These are phyloP conservation scores for Salix viminalis DNA, from an alignment of 345 rosid genomes.

Conservation along the genomic window DNA sequence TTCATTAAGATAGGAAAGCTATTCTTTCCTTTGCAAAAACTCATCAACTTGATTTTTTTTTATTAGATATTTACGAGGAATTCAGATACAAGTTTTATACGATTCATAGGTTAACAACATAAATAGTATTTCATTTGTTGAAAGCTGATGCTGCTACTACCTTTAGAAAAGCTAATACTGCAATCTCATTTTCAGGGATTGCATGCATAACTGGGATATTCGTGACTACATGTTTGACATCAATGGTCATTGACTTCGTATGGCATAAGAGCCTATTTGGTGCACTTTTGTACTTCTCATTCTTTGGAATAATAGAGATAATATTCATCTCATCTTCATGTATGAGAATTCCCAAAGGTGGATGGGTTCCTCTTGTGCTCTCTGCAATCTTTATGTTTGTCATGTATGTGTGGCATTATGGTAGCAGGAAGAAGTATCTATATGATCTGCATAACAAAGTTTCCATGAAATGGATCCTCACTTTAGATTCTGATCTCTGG, in stretches of 20 bases:
- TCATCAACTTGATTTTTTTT: too few species aligned
- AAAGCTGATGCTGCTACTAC: constrained; percentile 8
- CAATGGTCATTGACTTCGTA: constrained; percentile 67
- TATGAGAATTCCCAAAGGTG: constrained; percentile 66
- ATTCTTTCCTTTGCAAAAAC: too few species aligned
- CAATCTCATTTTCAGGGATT: constrained; percentile 51
- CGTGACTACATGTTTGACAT: constrained; percentile 66
- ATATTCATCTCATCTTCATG: constrained; percentile 55
- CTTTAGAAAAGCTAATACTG: background rate
- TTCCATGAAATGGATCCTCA: constrained; percentile 72
- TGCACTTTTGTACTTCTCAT: constrained; percentile 46
- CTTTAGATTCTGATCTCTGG: constrained; percentile 84
- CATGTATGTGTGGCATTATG: constrained; percentile 81
- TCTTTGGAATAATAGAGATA: constrained; percentile 70
- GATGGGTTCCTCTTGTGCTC: constrained; percentile 75
- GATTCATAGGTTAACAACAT: background rate
- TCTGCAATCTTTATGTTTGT: constrained; percentile 42
- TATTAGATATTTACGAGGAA: too few species aligned
- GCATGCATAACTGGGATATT: constrained; percentile 61
- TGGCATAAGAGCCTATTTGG: constrained; percentile 51
- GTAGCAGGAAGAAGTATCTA: constrained; percentile 69
- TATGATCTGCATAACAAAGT: constrained; percentile 79
- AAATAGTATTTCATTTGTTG: background rate
- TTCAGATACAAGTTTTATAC: too few species aligned
- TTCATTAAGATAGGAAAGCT: too few species aligned